Evolutionary conservation across 164 flowering plant genomes (phyloP).

Genomic region (Warburgia ugandensis): DNA sequence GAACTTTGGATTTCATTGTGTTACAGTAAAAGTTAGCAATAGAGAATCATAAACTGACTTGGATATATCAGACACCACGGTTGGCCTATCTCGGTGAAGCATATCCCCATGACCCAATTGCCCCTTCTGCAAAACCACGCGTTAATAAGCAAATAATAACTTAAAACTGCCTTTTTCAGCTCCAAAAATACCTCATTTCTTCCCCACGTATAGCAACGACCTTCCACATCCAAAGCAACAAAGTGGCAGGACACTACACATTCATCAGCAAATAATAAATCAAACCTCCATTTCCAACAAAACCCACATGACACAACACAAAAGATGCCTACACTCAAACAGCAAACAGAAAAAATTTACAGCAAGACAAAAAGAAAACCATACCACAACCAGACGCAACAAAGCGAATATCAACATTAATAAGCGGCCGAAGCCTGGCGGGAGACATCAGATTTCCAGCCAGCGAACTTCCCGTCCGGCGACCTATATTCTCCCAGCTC

Average conservation of each 20-base stretch:
- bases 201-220: slow-evolving; percentile 98
- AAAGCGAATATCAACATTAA: slow-evolving; percentile 67
- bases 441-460: slow-evolving; percentile 71
- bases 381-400: slow-evolving; percentile 86
- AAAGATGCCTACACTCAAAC: too few species aligned
- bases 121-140: slow-evolving; percentile 57
- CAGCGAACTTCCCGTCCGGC: slow-evolving; percentile 21
- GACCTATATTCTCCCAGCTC: slow-evolving; percentile 65
- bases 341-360: slow-evolving; percentile 1
- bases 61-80: slow-evolving; percentile 74
- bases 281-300: background rate
- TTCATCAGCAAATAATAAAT: slow-evolving; percentile 5
- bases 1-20: too few species aligned
- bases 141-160: slow-evolving; percentile 1
- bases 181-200: slow-evolving; percentile 60
- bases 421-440: slow-evolving; percentile 68
- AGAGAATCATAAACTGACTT: slow-evolving; percentile 40
- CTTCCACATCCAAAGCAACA: slow-evolving; percentile 93
- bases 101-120: slow-evolving; percentile 95
- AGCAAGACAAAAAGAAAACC: slow-evolving; percentile 4
- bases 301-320: too few species aligned
- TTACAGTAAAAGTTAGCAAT: background rate
- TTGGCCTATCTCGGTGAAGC: slow-evolving; percentile 81
- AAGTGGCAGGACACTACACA: slow-evolving; percentile 85
- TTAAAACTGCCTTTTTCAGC: background rate